These are phyloP conservation scores for Kodamaea arcana DNA, from an alignment of 1,139 yeast species.

Conservation along the genomic window DNA sequence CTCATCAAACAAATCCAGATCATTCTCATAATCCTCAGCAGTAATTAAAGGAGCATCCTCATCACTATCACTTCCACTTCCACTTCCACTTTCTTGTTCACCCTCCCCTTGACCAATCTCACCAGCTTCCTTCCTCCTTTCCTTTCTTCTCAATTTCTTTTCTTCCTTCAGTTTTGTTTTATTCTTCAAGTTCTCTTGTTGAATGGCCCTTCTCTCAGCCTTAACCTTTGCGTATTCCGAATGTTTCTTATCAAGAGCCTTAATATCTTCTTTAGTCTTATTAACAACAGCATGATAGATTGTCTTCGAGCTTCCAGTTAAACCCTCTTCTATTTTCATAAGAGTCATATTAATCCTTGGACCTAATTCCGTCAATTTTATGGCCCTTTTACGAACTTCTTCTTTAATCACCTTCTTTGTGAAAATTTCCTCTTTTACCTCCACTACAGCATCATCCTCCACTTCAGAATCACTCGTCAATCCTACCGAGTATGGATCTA, in stretches of 20 bases:
- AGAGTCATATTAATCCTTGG: slow-evolving; percentile 79
- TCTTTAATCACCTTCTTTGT: slow-evolving; percentile 16
- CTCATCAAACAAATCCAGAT: slow-evolving; percentile 43
- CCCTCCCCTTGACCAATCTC: background rate
- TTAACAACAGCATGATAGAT: slow-evolving; percentile 69
- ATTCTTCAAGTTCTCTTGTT: slow-evolving; percentile 71
- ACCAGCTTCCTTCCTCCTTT: slow-evolving; percentile 40
- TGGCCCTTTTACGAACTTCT: slow-evolving; percentile 68
- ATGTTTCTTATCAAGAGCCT: slow-evolving; percentile 64
- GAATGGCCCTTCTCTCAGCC: slow-evolving; percentile 71
- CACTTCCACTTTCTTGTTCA: slow-evolving; percentile 22
- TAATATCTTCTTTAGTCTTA: slow-evolving; percentile 60
- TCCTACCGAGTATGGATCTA: slow-evolving; percentile 78
- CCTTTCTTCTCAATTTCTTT: slow-evolving; percentile 69
- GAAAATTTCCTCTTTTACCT: slow-evolving; percentile 38
- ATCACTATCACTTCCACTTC: slow-evolving; percentile 19
- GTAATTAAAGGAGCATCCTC: slow-evolving; percentile 33
- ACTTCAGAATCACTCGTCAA: slow-evolving; percentile 90
- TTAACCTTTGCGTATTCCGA: slow-evolving; percentile 57
- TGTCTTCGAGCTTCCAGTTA: slow-evolving; percentile 71
- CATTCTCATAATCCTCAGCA: slow-evolving; percentile 46
- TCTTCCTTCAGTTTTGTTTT: slow-evolving; percentile 73
- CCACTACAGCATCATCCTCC: slow-evolving; percentile 88
- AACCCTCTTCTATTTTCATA: slow-evolving; percentile 88
- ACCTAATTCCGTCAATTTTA: slow-evolving; percentile 88